phyloP scores from a whole-genome alignment of 345 rosid species.

The Durio zibethinus region DNA sequence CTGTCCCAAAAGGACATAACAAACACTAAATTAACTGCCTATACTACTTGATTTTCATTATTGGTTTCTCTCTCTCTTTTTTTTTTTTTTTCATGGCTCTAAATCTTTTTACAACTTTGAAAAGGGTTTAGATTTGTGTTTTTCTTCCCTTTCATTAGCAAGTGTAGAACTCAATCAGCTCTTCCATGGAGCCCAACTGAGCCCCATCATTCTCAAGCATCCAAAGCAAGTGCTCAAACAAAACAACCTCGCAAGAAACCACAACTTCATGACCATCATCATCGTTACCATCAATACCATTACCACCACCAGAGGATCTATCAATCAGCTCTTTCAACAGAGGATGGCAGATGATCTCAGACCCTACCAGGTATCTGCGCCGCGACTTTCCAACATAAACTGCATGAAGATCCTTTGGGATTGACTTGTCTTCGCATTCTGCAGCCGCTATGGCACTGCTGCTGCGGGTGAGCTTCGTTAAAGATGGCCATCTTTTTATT shows the following conservation, averaged over 20 bases:
- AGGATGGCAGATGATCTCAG: slow-evolving; percentile 63
- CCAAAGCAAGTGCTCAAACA: slow-evolving; percentile 95
- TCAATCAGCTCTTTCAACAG: slow-evolving; percentile 71
- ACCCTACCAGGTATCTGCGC: slow-evolving; percentile 58
- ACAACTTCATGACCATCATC: slow-evolving; percentile 37
- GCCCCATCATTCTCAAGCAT: slow-evolving; percentile 58
- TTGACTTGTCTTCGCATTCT: not conserved
- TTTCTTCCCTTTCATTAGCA: not conserved
- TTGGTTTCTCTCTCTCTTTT: not conserved
- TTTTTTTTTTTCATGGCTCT: not conserved
- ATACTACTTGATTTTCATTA: not conserved
- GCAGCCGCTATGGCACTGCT: slow-evolving; percentile 18
- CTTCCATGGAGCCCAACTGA: slow-evolving; percentile 69
- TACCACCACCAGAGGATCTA: slow-evolving; percentile 38
- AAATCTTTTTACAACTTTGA: slow-evolving; percentile 6
- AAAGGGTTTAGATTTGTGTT: not conserved
- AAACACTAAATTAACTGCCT: not conserved
- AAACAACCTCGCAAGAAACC: slow-evolving; percentile 81
- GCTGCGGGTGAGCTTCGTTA: slow-evolving; percentile 43
- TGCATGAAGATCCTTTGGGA: slow-evolving; percentile 36
- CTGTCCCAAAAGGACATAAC: not conserved
- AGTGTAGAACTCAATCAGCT: slow-evolving; percentile 69
- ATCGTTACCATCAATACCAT: not conserved
- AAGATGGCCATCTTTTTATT: slow-evolving; percentile 79
- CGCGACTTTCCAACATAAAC: slow-evolving; percentile 90